Evolutionary conservation across 2,329 filamentous ascomycete species (phyloP).

Genomic region (Trichoderma breve): DNA sequence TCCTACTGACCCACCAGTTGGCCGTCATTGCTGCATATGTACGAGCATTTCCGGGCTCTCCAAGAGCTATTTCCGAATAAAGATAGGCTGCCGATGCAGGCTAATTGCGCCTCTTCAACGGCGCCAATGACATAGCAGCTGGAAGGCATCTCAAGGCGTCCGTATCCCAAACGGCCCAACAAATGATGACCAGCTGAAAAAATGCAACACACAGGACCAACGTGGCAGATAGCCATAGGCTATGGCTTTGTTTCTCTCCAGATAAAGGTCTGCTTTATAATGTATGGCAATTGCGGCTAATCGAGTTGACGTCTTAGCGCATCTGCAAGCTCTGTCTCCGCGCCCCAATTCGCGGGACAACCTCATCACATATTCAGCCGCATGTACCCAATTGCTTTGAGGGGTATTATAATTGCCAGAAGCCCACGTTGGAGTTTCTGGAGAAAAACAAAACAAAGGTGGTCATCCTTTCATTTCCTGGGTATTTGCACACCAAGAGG

Average conservation of each 20-base stretch:
- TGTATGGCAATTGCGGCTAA: neutral
- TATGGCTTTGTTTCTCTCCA: neutral
- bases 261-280: neutral
- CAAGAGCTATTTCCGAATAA: neutral
- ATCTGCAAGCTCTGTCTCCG: neutral
- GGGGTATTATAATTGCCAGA: neutral
- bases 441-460: neutral
- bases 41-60: neutral
- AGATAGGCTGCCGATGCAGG: neutral
- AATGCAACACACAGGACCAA: neutral
- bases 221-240: neutral
- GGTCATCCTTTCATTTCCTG: neutral
- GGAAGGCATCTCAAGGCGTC: neutral
- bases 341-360: neutral
- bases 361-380: neutral
- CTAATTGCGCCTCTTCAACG: neutral
- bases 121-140: neutral
- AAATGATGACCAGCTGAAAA: neutral
- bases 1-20: neutral
- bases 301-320: neutral
- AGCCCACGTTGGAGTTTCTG: neutral
- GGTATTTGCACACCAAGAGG: neutral
- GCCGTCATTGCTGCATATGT: neutral
- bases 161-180: neutral
- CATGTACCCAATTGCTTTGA: neutral